Percentiles rank a stretch among this genome's conserved stretches.
phyloP scores from a whole-genome alignment of 148 eudicot genomes.

The Diospyros kaki region DNA sequence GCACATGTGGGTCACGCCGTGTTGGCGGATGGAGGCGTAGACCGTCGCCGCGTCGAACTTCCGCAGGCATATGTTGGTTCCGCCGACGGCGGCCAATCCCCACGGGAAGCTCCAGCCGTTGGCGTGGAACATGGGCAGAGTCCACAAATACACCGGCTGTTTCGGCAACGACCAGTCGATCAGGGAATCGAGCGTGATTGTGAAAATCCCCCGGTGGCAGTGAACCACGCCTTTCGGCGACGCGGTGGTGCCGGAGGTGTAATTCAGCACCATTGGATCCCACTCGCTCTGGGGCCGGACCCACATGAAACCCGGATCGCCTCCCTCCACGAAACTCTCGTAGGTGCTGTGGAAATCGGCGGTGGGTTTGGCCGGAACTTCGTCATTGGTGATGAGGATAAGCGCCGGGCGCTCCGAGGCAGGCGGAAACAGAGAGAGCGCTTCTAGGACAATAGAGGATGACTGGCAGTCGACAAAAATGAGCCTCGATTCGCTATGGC shows the following conservation, averaged over 20 bases:
- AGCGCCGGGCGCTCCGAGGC: not conserved
- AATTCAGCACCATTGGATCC: conserved; percentile 40
- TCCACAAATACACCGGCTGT: conserved; percentile 48
- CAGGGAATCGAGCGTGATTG: conserved; percentile 34
- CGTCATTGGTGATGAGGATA: conserved; percentile 19
- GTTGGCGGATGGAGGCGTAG: conserved; percentile 22
- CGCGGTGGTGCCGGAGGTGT: conserved; percentile 64
- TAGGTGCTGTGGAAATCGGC: conserved; percentile 9
- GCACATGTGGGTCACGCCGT: conserved; percentile 64
- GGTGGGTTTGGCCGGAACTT: conserved; percentile 24
- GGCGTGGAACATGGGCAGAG: conserved; percentile 61
- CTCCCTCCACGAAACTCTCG: conserved; percentile 22
- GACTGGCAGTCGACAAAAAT: conserved; percentile 27
- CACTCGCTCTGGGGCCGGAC: conserved; percentile 26
- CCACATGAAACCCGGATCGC: conserved; percentile 33
- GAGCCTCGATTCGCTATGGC: conserved; percentile 30
- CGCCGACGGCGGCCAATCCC: conserved; percentile 60
- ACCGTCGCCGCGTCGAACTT: conserved; percentile 34
- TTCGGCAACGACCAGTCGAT: conserved; percentile 51
- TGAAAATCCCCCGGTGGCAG: conserved; percentile 33
- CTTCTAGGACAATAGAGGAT: conserved; percentile 15
- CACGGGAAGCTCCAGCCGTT: conserved; percentile 57
- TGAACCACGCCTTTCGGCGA: conserved; percentile 56
- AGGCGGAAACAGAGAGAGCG: conserved; percentile 24
- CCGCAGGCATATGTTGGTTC: conserved; percentile 45